Base-by-base conservation (phyloP, 2,329 filamentous ascomycete genomes). In the Hirsutella rhossiliensis region DNA sequence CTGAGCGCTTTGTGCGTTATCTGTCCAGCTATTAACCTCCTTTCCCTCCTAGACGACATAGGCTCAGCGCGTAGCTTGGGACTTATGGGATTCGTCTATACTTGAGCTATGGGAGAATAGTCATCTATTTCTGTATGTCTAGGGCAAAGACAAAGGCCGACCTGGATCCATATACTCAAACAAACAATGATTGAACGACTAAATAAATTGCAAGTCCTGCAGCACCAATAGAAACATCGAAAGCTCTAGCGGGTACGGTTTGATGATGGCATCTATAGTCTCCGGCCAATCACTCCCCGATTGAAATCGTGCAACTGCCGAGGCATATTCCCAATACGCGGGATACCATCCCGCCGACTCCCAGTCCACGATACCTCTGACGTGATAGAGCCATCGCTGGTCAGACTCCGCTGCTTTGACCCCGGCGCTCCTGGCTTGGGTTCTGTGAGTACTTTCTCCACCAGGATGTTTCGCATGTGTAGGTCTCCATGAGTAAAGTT, bases 401-500 rank as follows among this genome's bases (percentile, higher is more conserved):
- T 40, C 11, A 30, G 38, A 11, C 29, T 41, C 40, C 5, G 28
- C 27, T 32, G 17, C 40, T n/a, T 23, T 11, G 13, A 23, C 29
- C 28, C 29, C 20, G 20, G 43, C 36, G n/a, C 15, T 38, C 2
- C 28, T 37, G 44, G 28, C 3, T 18, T 36, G 4, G 34, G 17
- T 19, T 17, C 31, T 31, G 13, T 13, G 15, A 30, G 41, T 12
- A 48, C 37, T 27, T 32, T 41, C 29, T 41, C 40, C 27, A 49
- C 31, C 13, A 47, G 38, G 34, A 47, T 47, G 29, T 49, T 49
- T 37, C 41, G 29, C 41, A 41, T 20, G 29, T 47, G 40, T 4
- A 47, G 29, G 13, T 48, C 47, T 44, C 44, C 44, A 40, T 48
- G 47, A 8, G 47, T 48, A 15, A 48, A 46, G 11, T 43, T 40